These are phyloP conservation scores for Agapanthus africanus DNA, from an alignment of 106 monocot genomes.

Conservation along the genomic window DNA sequence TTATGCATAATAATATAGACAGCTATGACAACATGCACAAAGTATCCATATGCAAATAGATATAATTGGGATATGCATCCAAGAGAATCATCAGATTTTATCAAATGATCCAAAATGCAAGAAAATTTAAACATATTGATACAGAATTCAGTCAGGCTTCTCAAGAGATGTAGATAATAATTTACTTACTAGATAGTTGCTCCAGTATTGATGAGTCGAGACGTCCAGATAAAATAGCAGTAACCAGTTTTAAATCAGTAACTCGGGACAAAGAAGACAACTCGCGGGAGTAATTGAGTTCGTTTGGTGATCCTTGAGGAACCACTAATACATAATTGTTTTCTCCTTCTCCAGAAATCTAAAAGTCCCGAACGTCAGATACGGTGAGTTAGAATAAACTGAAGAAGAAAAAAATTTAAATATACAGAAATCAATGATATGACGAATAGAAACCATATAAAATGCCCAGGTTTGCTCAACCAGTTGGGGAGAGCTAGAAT, in stretches of 20 bases:
- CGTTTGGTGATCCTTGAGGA: conserved; percentile 33
- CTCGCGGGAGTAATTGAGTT: conserved; percentile 29
- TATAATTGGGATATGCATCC: no score
- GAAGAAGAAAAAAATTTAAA: neutral
- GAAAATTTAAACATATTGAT: no score
- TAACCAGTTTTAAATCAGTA: conserved; percentile 51
- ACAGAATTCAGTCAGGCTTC: no score
- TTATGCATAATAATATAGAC: no score
- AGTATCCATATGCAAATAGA: no score
- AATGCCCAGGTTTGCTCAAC: neutral
- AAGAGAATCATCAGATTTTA: no score
- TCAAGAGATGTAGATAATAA: no score
- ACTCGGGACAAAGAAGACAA: conserved; percentile 50
- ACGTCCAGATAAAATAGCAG: conserved; percentile 65
- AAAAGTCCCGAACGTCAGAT: conserved; percentile 12
- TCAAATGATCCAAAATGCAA: no score
- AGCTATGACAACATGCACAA: no score
- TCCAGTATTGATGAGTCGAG: conserved; percentile 51
- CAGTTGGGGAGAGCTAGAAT: neutral
- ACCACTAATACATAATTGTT: conserved; percentile 42
- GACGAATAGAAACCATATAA: neutral
- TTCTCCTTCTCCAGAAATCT: conserved; percentile 48
- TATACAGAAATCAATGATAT: neutral
- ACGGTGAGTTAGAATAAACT: neutral
- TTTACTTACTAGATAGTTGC: conserved; percentile 32